Percentiles rank a stretch among this genome's conserved stretches.
Evolutionary conservation across 176 grass and related monocot genomes (phyloP).

Genomic region (Raddia distichophylla): DNA sequence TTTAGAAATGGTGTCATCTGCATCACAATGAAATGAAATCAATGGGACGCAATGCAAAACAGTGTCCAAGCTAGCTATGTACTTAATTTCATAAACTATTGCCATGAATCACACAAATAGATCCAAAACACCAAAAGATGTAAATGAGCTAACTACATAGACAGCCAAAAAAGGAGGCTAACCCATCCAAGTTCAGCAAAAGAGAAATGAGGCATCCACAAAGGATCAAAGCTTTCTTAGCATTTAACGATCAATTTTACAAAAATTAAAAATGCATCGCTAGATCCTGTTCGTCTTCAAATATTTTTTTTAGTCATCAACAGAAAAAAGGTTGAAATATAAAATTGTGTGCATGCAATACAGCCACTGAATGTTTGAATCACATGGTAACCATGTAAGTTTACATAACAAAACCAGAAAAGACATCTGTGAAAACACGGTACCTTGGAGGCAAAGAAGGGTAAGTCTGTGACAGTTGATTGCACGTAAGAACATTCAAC

Average conservation of each 20-base stretch:
- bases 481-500: slow-evolving; percentile 95
- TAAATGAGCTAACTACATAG: background rate
- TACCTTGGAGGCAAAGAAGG: slow-evolving; percentile 99
- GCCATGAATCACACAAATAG: background rate
- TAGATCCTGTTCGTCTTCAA: slow-evolving; percentile 19
- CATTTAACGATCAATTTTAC: background rate
- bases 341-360: slow-evolving; percentile 1
- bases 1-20: background rate
- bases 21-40: slow-evolving; percentile 7
- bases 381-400: slow-evolving; percentile 6
- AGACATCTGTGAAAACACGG: background rate
- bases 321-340: background rate
- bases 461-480: slow-evolving; percentile 84
- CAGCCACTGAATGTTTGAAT: background rate
- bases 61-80: slow-evolving; percentile 1
- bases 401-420: slow-evolving; percentile 16
- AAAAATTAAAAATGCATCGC: background rate
- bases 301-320: slow-evolving; percentile 12
- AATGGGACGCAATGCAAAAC: background rate
- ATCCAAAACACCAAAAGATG: background rate
- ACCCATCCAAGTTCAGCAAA: background rate
- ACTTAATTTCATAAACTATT: background rate
- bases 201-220: background rate
- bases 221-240: background rate
- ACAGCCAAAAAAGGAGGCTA: background rate